Evolutionary conservation across 257 asterid species (phyloP), one percentile per base, ranked within the genome.

Genomic region (Gentiana macrophylla): DNA sequence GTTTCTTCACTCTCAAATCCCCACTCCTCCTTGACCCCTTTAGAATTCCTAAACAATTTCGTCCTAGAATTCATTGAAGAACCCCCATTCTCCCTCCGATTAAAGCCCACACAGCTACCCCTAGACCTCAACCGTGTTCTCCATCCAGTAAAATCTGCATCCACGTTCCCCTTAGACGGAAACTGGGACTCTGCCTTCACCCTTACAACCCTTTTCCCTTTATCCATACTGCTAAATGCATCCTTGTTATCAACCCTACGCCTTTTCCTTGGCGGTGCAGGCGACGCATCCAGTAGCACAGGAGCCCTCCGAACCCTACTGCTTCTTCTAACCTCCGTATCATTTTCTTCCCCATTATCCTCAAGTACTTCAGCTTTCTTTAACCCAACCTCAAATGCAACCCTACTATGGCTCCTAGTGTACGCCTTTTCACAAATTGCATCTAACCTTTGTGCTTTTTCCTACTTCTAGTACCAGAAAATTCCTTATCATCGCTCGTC

Each of bases 221-320:
- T 69, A 55, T 68, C 83, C 48, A 24, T 66, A 60, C 77, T 63
- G 32, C 64, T 56, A 60, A 68, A 24, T 67, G 52, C 65, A 36
- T 60, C 63, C 59, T 55, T 49, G 38, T 37, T 69, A 65, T 66
- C 81, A 71, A 82, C 60, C 75, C 69, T 88, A 61, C 43, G 70
- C 67, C 95, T 74, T 80, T 86, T 92, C 67, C 71, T 88, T 0
- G 84, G 81, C 0, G 95, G 97, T 59, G 68, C 32, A 56, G 99
- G 99, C 8, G 99, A 92, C 48, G 99, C 81, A 72, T 92, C 99
- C 12, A 92, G 97, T 71, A 92, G 59, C 53, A 67, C 83, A 4
- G 97, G 94, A 65, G 95, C 80, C 75, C 62, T 88, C 55, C 99
- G 82, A 69, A 81, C 76, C 84, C 99, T 83, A 71, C 52, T 71